Base-by-base conservation (phyloP, 768 basidiomycete genomes). In the Rubroboletus satanas region DNA sequence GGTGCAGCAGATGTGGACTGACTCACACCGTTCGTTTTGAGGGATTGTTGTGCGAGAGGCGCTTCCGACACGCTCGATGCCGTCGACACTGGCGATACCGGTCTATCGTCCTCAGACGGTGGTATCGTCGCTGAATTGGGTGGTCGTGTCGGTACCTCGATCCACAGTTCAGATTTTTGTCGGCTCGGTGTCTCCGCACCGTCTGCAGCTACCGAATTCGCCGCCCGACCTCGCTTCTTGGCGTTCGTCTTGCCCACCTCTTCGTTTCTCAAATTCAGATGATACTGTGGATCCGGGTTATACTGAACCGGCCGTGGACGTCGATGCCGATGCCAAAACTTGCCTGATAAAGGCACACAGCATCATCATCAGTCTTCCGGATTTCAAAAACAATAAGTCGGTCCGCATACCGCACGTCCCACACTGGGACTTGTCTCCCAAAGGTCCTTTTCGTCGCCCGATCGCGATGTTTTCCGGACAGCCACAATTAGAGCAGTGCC, bases 401-500 rank as follows among this genome's bases (percentile, higher is more conserved):
- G 50, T 12, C 43, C 10, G 77, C 89, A 50, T 73, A 94, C 93
- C 92, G 72, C 94, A 97, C n/a, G 83, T 79, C 32, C 90, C 91
- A 71, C 94, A 98, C 68, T 96, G 88, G 3, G 85, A 88, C 69
- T 93, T 93, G 65, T 90, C 86, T 8, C 94, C 94, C 45, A 93
- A 74, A 1, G 92, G 93, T 1, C 95, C 93, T 64, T 95, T 95
- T 61, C 93, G 78, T 57, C 91, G 75, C 3, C 93, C 93, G 41
- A 93, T 75, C 3, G 92, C 90, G 54, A 96, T 85, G 62, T 74
- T 83, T 66, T 92, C 93, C 0, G 94, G 94, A 66, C 90, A 90
- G 6, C 94, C 94, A 63, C 92, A 97, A 65, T 93, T 96, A 18
- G 91, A 93, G 67, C 94, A 98, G 73, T 93, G 91, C 94, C 94